Percentiles rank a stretch among this genome's conserved stretches.
These are phyloP conservation scores for Brassica incana DNA, from an alignment of 345 rosid genomes.

Conservation along the genomic window DNA sequence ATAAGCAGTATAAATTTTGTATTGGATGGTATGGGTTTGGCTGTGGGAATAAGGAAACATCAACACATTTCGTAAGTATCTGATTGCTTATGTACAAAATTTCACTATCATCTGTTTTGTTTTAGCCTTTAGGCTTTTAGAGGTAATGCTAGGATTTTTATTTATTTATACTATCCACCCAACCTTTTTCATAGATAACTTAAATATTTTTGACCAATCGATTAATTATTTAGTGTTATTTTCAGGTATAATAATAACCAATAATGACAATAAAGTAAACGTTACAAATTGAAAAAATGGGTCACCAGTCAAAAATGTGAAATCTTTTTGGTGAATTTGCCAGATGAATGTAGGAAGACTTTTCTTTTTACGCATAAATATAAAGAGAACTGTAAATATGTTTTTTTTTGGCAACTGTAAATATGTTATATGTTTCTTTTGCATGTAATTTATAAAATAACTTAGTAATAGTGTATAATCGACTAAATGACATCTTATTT, in stretches of 20 bases:
- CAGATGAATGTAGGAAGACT: neutral
- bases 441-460: neutral
- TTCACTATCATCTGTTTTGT: constrained; percentile 26
- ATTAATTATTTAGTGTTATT: neutral
- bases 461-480: neutral
- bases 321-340: neutral
- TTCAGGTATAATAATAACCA: neutral
- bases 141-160: neutral
- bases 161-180: constrained; percentile 13
- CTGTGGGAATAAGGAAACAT: neutral
- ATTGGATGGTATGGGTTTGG: constrained; percentile 18
- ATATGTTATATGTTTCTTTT: neutral
- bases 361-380: neutral
- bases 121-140: neutral
- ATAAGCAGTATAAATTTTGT: neutral
- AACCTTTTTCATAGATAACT: constrained; percentile 14
- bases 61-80: constrained; percentile 6
- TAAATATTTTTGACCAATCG: constrained; percentile 20
- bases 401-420: neutral
- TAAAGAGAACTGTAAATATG: neutral
- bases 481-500: neutral
- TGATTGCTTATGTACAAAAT: constrained; percentile 30
- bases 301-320: neutral
- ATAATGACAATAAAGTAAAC: neutral
- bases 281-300: neutral